Evolutionary conservation across 208 protist genomes (phyloP).

Genomic region (Leptomonas pyrrhocoris): DNA sequence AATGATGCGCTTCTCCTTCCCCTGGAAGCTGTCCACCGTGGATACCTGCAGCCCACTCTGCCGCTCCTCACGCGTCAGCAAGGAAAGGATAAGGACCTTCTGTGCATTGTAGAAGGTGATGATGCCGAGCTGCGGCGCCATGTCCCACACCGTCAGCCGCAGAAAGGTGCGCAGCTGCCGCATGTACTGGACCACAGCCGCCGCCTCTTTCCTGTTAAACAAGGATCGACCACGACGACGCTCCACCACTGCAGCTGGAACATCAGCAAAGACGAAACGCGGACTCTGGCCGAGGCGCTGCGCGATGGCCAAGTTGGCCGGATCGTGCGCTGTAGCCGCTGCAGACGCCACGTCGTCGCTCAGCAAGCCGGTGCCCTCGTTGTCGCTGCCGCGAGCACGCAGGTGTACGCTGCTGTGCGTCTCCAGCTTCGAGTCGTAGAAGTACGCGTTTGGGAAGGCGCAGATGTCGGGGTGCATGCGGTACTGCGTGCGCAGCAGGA

Average conservation of each 20-base stretch:
- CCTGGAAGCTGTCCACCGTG: constrained; percentile 95
- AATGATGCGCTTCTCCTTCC: constrained; percentile 93
- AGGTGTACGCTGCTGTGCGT: constrained; percentile 47
- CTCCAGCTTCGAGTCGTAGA: constrained; percentile 72
- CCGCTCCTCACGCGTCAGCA: constrained; percentile 59
- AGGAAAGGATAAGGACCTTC: constrained; percentile 43
- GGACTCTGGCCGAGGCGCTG: constrained; percentile 30
- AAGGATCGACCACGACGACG: constrained; percentile 43
- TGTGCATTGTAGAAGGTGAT: constrained; percentile 90
- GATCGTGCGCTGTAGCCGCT: background rate
- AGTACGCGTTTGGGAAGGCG: constrained; percentile 83
- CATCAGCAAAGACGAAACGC: constrained; percentile 80
- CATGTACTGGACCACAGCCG: constrained; percentile 68
- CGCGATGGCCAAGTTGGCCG: constrained; percentile 7
- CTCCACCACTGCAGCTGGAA: constrained; percentile 54
- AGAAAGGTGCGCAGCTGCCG: constrained; percentile 67
- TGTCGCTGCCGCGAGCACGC: constrained; percentile 8
- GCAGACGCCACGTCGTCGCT: background rate
- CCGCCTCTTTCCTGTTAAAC: constrained; percentile 56
- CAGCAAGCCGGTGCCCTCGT: constrained; percentile 3
- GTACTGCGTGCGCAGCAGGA: constrained; percentile 86
- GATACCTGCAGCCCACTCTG: constrained; percentile 72
- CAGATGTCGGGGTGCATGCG: constrained; percentile 91
- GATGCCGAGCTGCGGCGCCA: constrained; percentile 62
- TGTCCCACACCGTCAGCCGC: constrained; percentile 48